Evolutionary conservation across 768 basidiomycete species (phyloP), one percentile per base, ranked within the genome.

Genomic region (Suillus paluster): DNA sequence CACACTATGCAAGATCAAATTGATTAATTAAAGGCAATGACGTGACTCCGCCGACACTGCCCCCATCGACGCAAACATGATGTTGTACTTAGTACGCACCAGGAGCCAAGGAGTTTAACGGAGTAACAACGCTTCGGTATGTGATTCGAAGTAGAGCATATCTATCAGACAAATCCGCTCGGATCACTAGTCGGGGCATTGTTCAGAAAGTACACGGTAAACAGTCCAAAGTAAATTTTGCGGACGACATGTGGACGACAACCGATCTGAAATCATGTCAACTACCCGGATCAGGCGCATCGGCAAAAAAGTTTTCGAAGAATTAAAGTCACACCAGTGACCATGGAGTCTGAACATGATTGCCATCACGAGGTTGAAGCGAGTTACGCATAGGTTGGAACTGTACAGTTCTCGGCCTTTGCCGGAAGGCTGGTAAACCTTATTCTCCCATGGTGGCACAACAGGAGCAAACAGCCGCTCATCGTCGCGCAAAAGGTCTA

Each of bases 331-430:
- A 23, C 45, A 7, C 9, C 45, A 46, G 30, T 30, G 30, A 30
- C 30, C 30, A 30, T 30, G 30, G 30, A 30, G 6, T 30, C 6
- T 25, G 23, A 14, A 15, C 48, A 14, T 23, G 23, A 49, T 27
- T 15, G 3, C 48, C 48, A 17, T 30, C 48, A 49, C 7, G 46
- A 48, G 46, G 23, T 9, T 27, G 17, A 27, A 25, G 27, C 48
- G 48, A 10, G 14, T 45, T 21, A 45, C 45, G 21, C 12, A 23
- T 25, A 48, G 27, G 11, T 1, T 36, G 8, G 57, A 73, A 70
- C 75, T 75, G 50, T 72, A 75, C 30, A 73, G 73, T 73, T 67
- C 27, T 61, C 67, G 73, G 73, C 21, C 56, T 58, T 1, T 0
- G 2, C 75, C 75, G 72, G 7, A 41, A 30, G 46, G 17, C 50